Percentiles rank a stretch among this genome's conserved stretches.
Evolutionary conservation across 495 filamentous ascomycete species (phyloP).

Genomic region (Talaromyces trachyspermus): DNA sequence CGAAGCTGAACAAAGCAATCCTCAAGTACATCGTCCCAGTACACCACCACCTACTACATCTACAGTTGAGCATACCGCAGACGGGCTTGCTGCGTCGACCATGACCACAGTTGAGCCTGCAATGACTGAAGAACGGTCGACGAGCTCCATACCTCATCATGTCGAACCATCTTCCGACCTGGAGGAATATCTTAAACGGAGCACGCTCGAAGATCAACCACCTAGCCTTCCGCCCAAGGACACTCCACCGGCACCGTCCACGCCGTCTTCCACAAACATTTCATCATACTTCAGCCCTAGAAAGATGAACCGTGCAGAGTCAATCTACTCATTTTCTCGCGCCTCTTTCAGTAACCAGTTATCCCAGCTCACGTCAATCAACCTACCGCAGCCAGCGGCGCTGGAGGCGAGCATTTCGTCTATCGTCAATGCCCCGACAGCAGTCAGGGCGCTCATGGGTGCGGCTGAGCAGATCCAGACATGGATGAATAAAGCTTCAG

Average conservation of each 20-base stretch:
- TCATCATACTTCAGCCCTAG: conserved; percentile 46
- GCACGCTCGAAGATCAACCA: conserved; percentile 27
- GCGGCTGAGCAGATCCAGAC: conserved; percentile 84
- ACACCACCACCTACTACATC: no score
- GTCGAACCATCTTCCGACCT: conserved; percentile 25
- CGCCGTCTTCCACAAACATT: conserved; percentile 33
- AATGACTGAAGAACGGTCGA: conserved; percentile 13
- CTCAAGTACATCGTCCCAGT: no score
- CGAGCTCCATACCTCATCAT: background rate
- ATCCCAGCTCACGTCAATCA: conserved; percentile 75
- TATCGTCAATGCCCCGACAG: conserved; percentile 72
- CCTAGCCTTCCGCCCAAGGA: conserved; percentile 36
- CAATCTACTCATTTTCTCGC: conserved; percentile 82
- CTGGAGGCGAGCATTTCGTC: conserved; percentile 73
- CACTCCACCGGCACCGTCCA: conserved; percentile 28
- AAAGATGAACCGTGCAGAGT: conserved; percentile 55
- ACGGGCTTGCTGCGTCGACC: conserved; percentile 12
- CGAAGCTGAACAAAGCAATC: conserved; percentile 8
- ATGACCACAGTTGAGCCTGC: conserved; percentile 30
- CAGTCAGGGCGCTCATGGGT: conserved; percentile 66
- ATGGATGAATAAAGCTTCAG: conserved; percentile 86
- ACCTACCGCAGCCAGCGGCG: conserved; percentile 72
- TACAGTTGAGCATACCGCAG: background rate
- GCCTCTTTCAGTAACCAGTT: conserved; percentile 88
- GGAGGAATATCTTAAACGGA: conserved; percentile 40